Evolutionary conservation across 371 early-diverging fungal species (phyloP), one percentile per base, ranked within the genome.

Genomic region (Actinomortierella ambigua): DNA sequence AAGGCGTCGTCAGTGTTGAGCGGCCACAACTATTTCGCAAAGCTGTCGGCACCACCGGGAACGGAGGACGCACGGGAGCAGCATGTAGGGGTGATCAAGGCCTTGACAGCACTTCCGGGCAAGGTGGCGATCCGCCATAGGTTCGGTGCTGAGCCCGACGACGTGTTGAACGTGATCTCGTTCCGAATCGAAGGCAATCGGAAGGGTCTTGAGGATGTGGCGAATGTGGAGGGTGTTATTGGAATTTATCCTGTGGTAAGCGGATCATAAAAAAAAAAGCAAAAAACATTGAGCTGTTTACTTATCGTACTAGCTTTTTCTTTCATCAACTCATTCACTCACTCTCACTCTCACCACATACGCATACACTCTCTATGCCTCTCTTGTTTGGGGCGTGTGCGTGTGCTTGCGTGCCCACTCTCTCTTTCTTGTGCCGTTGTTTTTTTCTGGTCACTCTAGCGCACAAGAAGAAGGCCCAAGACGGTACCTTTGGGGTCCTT

Each of bases 161-260:
- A 63, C 50, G 69, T 69, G 22, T 20, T 69, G 61, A 69, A 69
- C 23, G 69, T 69, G 46, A 61, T 69, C n/a, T 69, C 69, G 44
- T 69, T 69, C 49, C 60, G 50, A 17, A 26, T 69, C 9, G 61
- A 69, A 15, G 69, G 65, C 0, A 22, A 41, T 24, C 28, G 42
- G 3, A 57, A 69, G 22, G 59, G 58, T 9, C 57, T 69, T 11
- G 61, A 69, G 44, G 57, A 51, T 5, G 53, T 69, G 23, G 64
- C 69, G 0, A 59, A 59, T 2, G 26, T 69, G 29, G 50, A 51
- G 0, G 64, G 69, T 15, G 64, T 69, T 15, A 53, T 69, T 56
- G 69, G 69, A 1, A 69, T 69, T 40, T 69, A 69, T 42, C 69
- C 69, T 57, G 69, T 69, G 64, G 69, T 69, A 60, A 56, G 39